Evolutionary conservation across 2,329 filamentous ascomycete genomes (phyloP).

Genomic region (Ceratocystis alfenasii): DNA sequence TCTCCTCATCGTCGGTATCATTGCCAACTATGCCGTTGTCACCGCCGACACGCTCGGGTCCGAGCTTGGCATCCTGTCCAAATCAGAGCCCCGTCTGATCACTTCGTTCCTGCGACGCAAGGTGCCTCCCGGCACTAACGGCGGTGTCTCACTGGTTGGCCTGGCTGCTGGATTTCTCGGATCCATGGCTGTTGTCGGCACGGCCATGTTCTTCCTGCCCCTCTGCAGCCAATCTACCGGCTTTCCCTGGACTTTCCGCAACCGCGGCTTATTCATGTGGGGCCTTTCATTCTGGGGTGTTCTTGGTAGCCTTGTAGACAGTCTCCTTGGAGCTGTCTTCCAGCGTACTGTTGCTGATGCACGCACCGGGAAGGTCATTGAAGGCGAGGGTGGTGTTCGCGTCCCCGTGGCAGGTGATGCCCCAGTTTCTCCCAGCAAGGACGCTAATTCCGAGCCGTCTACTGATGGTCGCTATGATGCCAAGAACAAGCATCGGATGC

Average conservation of each 20-base stretch:
- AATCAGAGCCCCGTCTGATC: conserved; percentile 65
- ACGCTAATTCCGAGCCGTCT: conserved; percentile 29
- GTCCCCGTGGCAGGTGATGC: conserved; percentile 37
- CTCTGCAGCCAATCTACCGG: conserved; percentile 47
- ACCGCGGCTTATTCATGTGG: conserved; percentile 39
- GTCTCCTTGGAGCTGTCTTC: conserved; percentile 68
- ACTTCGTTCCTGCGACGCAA: conserved; percentile 63
- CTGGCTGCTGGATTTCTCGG: conserved; percentile 62
- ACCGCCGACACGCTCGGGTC: conserved; percentile 90
- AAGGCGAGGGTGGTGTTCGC: conserved; percentile 62
- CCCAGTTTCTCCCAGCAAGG: conserved; percentile 22
- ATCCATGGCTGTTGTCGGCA: conserved; percentile 55
- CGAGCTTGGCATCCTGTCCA: conserved; percentile 83
- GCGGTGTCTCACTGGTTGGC: conserved; percentile 69
- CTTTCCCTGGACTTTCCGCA: conserved; percentile 37
- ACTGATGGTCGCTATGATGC: conserved; percentile 37
- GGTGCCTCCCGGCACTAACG: conserved; percentile 87
- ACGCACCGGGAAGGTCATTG: conserved; percentile 73
- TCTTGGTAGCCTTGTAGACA: conserved; percentile 75
- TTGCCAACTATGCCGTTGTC: conserved; percentile 80
- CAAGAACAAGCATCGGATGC: conserved; percentile 38
- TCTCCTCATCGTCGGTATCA: conserved; percentile 51
- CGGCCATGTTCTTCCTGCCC: conserved; percentile 55
- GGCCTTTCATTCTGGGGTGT: conserved; percentile 61
- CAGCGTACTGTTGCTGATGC: conserved; percentile 81